Percentiles rank a stretch among this genome's conserved stretches.
Evolutionary conservation across 1,284 basidiomycete species (phyloP).

Genomic region (Puccinia sorghi): DNA sequence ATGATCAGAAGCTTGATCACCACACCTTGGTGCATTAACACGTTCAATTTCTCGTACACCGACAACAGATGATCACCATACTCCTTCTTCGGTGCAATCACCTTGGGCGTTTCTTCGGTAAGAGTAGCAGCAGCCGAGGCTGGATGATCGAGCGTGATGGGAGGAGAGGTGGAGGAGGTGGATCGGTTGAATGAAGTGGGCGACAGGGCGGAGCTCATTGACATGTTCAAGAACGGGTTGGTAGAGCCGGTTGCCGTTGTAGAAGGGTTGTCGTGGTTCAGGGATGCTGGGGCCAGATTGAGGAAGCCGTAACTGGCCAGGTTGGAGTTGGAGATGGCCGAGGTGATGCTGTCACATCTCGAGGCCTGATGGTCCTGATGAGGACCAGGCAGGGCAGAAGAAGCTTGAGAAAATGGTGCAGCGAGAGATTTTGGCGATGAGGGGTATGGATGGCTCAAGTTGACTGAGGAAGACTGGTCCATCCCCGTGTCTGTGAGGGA

Average conservation of each 20-base stretch:
- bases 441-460: not conserved
- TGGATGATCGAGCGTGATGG: too few species aligned
- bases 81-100: not conserved
- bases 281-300: not conserved
- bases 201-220: not conserved
- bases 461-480: not conserved
- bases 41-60: slow-evolving; percentile 33
- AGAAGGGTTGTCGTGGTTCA: not conserved
- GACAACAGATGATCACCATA: not conserved
- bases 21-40: slow-evolving; percentile 32
- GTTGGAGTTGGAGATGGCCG: slow-evolving; percentile 2
- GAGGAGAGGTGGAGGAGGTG: not conserved
- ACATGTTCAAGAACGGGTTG: slow-evolving; percentile 40
- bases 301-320: not conserved
- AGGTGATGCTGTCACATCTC: slow-evolving; percentile 24
- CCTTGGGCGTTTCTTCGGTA: not conserved
- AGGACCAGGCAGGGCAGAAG: not conserved
- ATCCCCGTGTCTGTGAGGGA: not conserved
- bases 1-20: slow-evolving; percentile 24
- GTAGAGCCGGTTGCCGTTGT: not conserved
- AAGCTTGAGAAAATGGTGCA: not conserved
- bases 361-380: not conserved
- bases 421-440: not conserved
- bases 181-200: not conserved
- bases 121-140: too few species aligned